These are phyloP conservation scores for Petunia secreta DNA, from an alignment of 257 asterid species.

Conservation along the genomic window DNA sequence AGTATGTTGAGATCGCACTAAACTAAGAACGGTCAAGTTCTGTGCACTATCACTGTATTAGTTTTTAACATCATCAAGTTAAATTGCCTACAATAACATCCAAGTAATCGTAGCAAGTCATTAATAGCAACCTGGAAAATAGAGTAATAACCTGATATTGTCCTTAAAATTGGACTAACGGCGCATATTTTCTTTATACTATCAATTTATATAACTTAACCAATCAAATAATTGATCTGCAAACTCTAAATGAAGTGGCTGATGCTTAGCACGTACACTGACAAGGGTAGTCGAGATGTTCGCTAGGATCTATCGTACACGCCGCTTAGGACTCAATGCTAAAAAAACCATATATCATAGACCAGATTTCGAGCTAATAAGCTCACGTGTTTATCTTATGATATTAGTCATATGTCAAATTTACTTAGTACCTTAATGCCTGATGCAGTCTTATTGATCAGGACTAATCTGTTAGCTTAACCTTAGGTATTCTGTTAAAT, in stretches of 20 bases:
- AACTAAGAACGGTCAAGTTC: not conserved
- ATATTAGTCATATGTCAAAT: not conserved
- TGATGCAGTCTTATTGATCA: not conserved
- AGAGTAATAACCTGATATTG: not conserved
- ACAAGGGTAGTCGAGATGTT: not conserved
- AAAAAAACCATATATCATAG: conserved; percentile 12
- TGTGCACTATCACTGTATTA: not conserved
- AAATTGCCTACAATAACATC: not conserved
- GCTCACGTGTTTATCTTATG: not conserved
- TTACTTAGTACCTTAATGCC: not conserved
- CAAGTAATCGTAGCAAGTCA: not conserved
- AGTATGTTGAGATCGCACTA: not conserved
- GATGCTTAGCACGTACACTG: not conserved
- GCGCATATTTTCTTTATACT: too few species aligned
- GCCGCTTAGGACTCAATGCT: not conserved
- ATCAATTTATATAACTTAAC: not conserved
- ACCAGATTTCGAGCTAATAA: not conserved
- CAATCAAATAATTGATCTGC: not conserved
- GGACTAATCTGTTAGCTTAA: not conserved
- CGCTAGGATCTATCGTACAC: too few species aligned
- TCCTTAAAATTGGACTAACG: too few species aligned
- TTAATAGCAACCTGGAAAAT: not conserved
- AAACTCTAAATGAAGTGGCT: not conserved
- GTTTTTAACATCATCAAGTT: not conserved
- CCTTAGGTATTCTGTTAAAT: not conserved